A percentile compares a stretch with the other conserved stretches of the same genome.
These are phyloP conservation scores for Leavenworthia alabamica DNA, from an alignment of 345 rosid genomes.

Conservation along the genomic window DNA sequence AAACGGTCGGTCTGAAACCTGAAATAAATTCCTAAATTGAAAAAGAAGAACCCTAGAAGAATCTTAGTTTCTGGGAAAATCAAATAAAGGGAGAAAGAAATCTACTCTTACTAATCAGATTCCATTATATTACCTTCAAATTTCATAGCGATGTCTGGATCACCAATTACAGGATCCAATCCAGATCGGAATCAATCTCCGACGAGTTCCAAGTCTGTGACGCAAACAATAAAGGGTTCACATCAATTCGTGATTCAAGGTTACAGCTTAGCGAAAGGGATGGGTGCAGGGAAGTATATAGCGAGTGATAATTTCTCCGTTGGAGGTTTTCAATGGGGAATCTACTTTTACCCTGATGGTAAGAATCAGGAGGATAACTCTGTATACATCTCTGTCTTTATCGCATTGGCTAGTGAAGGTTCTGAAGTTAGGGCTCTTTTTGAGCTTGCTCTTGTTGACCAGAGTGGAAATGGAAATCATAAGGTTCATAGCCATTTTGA, in stretches of 20 bases:
- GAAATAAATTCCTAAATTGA: no score
- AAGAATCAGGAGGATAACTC: conserved; percentile 73
- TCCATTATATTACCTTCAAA: background rate
- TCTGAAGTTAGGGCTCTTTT: conserved; percentile 89
- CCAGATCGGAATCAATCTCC: conserved; percentile 29
- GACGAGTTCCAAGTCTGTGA: conserved; percentile 54
- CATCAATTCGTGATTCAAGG: conserved; percentile 74
- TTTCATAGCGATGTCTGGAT: conserved; percentile 20
- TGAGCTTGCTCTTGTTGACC: conserved; percentile 79
- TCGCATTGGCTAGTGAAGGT: conserved; percentile 87
- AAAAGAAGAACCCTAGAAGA: no score
- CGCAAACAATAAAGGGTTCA: conserved; percentile 82
- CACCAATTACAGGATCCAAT: conserved; percentile 13
- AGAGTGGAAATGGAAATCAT: conserved; percentile 82
- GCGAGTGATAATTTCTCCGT: conserved; percentile 73
- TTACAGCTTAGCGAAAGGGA: conserved; percentile 75
- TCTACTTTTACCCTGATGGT: conserved; percentile 93
- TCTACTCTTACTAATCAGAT: no score
- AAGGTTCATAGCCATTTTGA: conserved; percentile 92
- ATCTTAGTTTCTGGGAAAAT: no score
- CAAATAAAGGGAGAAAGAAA: no score
- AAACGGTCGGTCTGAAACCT: no score
- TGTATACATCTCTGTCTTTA: conserved; percentile 72
- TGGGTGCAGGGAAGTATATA: conserved; percentile 82
- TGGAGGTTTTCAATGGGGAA: conserved; percentile 93